Base-by-base conservation (phyloP, 2,329 filamentous ascomycete genomes). In the Cephalotrichum gorgonifer region DNA sequence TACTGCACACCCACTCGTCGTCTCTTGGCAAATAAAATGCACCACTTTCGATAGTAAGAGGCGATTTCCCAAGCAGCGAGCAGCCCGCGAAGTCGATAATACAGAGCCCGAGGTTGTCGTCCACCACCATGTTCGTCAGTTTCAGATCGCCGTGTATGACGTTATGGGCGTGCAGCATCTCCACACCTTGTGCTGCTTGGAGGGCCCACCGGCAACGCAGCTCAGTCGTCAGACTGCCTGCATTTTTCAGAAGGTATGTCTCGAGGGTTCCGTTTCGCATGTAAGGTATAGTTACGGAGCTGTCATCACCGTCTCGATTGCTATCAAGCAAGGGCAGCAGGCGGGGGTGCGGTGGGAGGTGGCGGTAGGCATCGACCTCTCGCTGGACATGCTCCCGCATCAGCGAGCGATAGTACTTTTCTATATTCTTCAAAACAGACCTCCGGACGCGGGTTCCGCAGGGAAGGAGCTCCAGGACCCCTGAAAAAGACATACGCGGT, bases 131-230 rank as follows among this genome's bases (percentile, higher is more conserved):
- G 52, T 70, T 67, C 44, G 59, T 61, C 3, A 65, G 64, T 52
- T 62, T 60, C 27, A 69, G 55, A 52, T 70, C 64, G 54, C 60
- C 65, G 52, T 70, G 67, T 52, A 69, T 60, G 14, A 68, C 58
- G n/a, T 56, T 53, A 50, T 58, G 58, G 11, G 53, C 57, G 57
- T 70, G 67, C 27, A 70, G 50, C 41, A 63, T 55, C 42, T 54
- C 53, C 26, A 69, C 49, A 9, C 58, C 64, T 54, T 65, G 58
- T 28, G 62, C 56, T 43, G 60, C 58, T 52, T 67, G 59, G 8
- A 56, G 55, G 41, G 56, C 56, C 65, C 64, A 67, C 38, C 52
- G 53, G 26, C 51, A 49, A 45, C 60, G 56, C 20, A 52, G 53
- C 47, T 55, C 47, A 22, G 33, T 43, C 31, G 55, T 47, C 4